These are phyloP conservation scores for Chionographis japonica DNA, from an alignment of 106 monocot genomes.

Conservation along the genomic window DNA sequence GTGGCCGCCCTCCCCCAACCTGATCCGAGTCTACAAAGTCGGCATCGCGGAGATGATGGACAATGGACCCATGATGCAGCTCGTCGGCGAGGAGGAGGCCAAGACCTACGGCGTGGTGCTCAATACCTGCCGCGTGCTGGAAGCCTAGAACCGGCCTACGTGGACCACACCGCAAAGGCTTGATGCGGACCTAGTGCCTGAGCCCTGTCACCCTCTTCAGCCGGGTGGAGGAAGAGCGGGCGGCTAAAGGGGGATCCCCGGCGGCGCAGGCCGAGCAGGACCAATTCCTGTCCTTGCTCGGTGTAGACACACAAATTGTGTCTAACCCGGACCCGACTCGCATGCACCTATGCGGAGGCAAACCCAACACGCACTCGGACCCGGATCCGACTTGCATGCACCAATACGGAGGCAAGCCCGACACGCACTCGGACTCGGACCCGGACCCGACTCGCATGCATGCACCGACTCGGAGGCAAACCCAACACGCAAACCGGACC, in stretches of 20 bases:
- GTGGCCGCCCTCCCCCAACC: background rate
- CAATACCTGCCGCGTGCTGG: conserved; percentile 8
- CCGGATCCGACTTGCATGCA: no score
- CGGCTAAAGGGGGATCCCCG: background rate
- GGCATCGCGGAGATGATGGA: conserved; percentile 9
- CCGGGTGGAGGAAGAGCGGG: background rate
- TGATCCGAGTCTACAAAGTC: background rate
- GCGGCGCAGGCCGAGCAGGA: conserved; percentile 1
- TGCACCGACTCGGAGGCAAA: no score
- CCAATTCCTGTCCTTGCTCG: conserved; percentile 10
- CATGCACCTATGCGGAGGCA: no score
- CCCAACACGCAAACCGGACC: no score
- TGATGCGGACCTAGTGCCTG: background rate
- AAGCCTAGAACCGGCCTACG: conserved; percentile 15
- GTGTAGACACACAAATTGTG: no score
- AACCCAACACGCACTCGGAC: no score
- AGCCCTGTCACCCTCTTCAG: background rate
- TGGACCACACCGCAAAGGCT: background rate
- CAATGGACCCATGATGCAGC: background rate
- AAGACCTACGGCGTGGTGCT: conserved; percentile 9
- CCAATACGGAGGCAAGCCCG: no score
- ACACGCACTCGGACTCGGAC: no score
- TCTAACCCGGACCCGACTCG: no score
- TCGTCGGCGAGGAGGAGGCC: background rate
- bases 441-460: no score